Conservation (phyloP, 495 filamentous ascomycete genomes). For the Penicillium ucsense region DNA sequence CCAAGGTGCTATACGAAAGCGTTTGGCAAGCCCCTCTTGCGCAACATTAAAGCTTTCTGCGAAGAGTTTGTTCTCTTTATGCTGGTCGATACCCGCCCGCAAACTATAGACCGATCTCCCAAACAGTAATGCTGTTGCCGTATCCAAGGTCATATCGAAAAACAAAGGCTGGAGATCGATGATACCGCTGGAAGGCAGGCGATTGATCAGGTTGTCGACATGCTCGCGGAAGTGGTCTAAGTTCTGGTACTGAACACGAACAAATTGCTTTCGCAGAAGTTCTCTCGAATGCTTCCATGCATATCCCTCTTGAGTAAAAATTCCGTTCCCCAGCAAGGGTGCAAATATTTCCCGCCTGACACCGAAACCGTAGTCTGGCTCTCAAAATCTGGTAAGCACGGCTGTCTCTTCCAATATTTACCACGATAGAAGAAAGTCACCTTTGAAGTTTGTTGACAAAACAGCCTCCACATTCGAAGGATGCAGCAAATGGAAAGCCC, state of each 20-base stretch:
- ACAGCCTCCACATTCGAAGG: too few relatives aligned
- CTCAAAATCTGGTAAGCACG: too few relatives aligned
- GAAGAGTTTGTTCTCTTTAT: conserved; percentile 1
- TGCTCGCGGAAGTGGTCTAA: background rate
- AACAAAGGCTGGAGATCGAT: conserved; percentile 43
- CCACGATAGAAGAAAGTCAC: too few relatives aligned
- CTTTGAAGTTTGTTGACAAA: too few relatives aligned
- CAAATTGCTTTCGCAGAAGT: conserved; percentile 27
- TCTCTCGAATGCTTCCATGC: conserved; percentile 44
- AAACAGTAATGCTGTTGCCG: conserved; percentile 40
- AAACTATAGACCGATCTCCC: conserved; percentile 11
- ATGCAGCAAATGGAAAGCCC: too few relatives aligned
- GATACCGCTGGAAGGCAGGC: conserved; percentile 10
- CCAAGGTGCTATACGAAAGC: conserved; percentile 23
- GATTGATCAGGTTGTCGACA: conserved; percentile 24
- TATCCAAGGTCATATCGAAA: conserved; percentile 40
- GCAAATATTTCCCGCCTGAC: too few relatives aligned
- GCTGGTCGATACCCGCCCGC: too few relatives aligned
- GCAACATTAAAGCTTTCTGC: conserved; percentile 34
- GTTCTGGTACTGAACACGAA: background rate
- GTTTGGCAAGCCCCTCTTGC: conserved; percentile 35
- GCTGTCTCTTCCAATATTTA: too few relatives aligned
- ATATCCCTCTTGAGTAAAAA: conserved; percentile 45
- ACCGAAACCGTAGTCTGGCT: too few relatives aligned
- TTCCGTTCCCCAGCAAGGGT: conserved; percentile 41